Base-by-base conservation (phyloP, 805 yeast genomes). In the Phaffomyces antillensis region DNA sequence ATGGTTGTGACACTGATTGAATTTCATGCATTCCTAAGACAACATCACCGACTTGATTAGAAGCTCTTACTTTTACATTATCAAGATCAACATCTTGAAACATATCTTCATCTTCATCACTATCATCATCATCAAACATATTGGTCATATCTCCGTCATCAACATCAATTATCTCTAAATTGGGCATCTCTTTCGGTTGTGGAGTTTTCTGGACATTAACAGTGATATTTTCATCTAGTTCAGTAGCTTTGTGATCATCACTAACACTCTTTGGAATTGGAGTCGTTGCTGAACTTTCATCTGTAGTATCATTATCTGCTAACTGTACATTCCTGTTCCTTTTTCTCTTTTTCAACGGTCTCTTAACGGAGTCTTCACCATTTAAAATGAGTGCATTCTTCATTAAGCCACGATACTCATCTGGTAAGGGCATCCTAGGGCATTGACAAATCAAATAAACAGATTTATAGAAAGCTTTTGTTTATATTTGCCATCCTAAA, bases 51-150 rank as follows among this genome's bases (percentile, higher is more conserved):
- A 51, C 44, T 11, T 56, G 15, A 23, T 37, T 42, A 2, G 59
- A 52, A 3, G 61, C 54, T 37, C 48, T 52, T 7, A 49, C 52
- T 30, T 46, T 37, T 8, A 54, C 46, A 36, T 50, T 51, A 0
- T 54, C 56, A 3, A 56, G 33, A 28, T 56, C 60, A 10, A 55
- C 52, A 31, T 58, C 61, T 40, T 58, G 60, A 42, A 56, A 56
- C 2, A 49, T 53, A 37, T 52, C 54, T 6, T 49, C 55, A 16
- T 54, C 60, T 12, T 52, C 55, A 3, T 46, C 53, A 10, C 53
- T 57, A 25, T 58, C 74, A 30, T 62, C 65, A 15, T 60, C 70
- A 26, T 62, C 69, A 28, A 20, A 20, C 5, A 7, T 20, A 20
- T 20, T 20, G 23, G 23, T 20, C 23, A 20, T 20, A 20, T 20